A percentile compares a stretch with the other conserved stretches of the same genome.
These are phyloP conservation scores for Hygrocybe coccinea DNA, from an alignment of 768 basidiomycete species.

Conservation along the genomic window DNA sequence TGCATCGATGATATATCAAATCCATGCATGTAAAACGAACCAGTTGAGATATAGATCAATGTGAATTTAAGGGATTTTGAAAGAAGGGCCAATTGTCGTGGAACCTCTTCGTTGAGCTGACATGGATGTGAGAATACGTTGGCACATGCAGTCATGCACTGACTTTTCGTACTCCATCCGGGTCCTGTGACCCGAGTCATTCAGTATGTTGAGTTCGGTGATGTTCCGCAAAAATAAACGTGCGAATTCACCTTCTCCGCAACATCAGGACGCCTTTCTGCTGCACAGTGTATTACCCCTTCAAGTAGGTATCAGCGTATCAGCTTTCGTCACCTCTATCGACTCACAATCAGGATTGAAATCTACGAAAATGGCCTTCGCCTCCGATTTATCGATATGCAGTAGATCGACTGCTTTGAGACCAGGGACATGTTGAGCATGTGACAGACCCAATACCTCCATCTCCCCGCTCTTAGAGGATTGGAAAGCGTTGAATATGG, in stretches of 20 bases:
- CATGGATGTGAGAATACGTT: constrained; percentile 1
- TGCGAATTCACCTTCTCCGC: constrained; percentile 69
- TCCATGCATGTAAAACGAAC: constrained; percentile 19
- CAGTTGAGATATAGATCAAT: constrained; percentile 90
- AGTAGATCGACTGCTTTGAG: constrained; percentile 64
- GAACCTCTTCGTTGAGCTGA: constrained; percentile 81
- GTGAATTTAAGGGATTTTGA: constrained; percentile 57
- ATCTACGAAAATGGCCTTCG: constrained; percentile 49
- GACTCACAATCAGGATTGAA: constrained; percentile 66
- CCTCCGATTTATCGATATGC: constrained; percentile 39
- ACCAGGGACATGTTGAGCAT: constrained; percentile 56
- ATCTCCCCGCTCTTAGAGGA: constrained; percentile 20
- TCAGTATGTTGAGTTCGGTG: background rate
- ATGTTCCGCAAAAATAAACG: too few relatives aligned
- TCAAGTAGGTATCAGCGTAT: constrained; percentile 9
- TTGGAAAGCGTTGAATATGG: constrained; percentile 66
- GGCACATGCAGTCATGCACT: constrained; percentile 12
- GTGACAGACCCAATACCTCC: constrained; percentile 65
- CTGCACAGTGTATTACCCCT: constrained; percentile 95
- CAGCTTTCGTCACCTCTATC: background rate
- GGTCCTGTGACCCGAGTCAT: constrained; percentile 45
- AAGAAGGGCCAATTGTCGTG: constrained; percentile 64
- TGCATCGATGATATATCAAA: constrained; percentile 3
- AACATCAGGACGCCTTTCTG: constrained; percentile 88
- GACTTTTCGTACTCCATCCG: constrained; percentile 61